Percentiles rank a stretch among this genome's conserved stretches.
These are phyloP conservation scores for Aplosporella prunicola DNA, from an alignment of 2,329 filamentous ascomycete genomes.

Conservation along the genomic window DNA sequence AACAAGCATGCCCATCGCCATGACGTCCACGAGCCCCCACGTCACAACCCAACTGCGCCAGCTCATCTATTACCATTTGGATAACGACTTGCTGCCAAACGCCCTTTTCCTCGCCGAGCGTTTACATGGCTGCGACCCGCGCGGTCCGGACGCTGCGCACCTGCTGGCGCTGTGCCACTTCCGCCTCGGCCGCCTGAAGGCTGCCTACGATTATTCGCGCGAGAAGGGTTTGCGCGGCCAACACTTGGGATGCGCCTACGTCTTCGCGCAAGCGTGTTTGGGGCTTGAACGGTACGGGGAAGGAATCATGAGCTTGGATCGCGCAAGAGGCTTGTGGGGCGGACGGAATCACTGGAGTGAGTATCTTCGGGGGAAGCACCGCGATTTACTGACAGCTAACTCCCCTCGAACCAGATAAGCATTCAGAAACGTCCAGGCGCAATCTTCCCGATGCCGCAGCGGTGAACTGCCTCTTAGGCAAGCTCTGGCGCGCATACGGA, in stretches of 20 bases:
- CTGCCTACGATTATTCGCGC: slow-evolving; percentile 76
- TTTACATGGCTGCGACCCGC: slow-evolving; percentile 72
- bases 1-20: slow-evolving; percentile 20
- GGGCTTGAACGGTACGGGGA: slow-evolving; percentile 69
- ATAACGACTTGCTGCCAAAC: slow-evolving; percentile 82
- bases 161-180: slow-evolving; percentile 78
- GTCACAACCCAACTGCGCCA: slow-evolving; percentile 53
- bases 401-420: slow-evolving; percentile 43
- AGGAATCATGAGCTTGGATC: slow-evolving; percentile 76
- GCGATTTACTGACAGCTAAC: no score
- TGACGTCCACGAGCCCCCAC: slow-evolving; percentile 46
- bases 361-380: slow-evolving; percentile 16
- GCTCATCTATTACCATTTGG: slow-evolving; percentile 65
- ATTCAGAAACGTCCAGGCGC: slow-evolving; percentile 65
- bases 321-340: slow-evolving; percentile 65
- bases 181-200: slow-evolving; percentile 70
- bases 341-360: slow-evolving; percentile 70
- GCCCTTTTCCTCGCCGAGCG: slow-evolving; percentile 90
- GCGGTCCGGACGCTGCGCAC: slow-evolving; percentile 70
- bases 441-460: slow-evolving; percentile 75
- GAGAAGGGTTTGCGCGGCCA: slow-evolving; percentile 58
- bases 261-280: slow-evolving; percentile 84
- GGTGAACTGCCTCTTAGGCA: slow-evolving; percentile 74
- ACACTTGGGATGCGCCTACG: slow-evolving; percentile 79
- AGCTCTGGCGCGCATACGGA: slow-evolving; percentile 71